Percentiles rank a stretch among this genome's conserved stretches.
Evolutionary conservation across 1,284 basidiomycete species (phyloP).

Genomic region (Chondrostereum purpureum): DNA sequence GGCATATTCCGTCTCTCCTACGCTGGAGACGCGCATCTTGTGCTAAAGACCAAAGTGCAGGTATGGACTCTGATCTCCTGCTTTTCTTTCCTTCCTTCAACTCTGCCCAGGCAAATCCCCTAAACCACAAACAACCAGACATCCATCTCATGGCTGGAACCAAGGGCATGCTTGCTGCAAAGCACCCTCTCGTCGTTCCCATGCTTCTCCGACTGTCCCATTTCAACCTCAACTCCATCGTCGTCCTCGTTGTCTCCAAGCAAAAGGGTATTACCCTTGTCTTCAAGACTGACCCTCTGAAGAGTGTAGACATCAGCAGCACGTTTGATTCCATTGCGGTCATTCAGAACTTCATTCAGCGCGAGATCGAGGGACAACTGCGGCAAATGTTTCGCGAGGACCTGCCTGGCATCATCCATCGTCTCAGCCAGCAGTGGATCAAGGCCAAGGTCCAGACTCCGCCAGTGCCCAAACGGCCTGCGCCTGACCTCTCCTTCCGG

Average conservation of each 20-base stretch:
- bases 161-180: slow-evolving; percentile 84
- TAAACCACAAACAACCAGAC: slow-evolving; percentile 84
- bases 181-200: slow-evolving; percentile 90
- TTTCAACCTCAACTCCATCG: slow-evolving; percentile 91
- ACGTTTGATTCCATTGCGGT: slow-evolving; percentile 98
- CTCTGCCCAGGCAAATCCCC: slow-evolving; percentile 76
- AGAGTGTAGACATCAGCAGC: slow-evolving; percentile 95
- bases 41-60: slow-evolving; percentile 95
- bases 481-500: slow-evolving; percentile 12
- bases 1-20: slow-evolving; percentile 97
- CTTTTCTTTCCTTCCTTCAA: neutral
- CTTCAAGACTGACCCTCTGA: slow-evolving; percentile 98
- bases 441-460: slow-evolving; percentile 81
- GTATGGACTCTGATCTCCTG: slow-evolving; percentile 33
- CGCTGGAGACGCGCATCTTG: slow-evolving; percentile 92
- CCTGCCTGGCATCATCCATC: slow-evolving; percentile 94
- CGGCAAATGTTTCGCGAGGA: slow-evolving; percentile 98
- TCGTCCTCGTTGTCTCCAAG: slow-evolving; percentile 95
- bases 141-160: slow-evolving; percentile 72
- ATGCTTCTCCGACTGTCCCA: slow-evolving; percentile 97
- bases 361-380: slow-evolving; percentile 95
- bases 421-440: slow-evolving; percentile 92
- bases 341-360: slow-evolving; percentile 94
- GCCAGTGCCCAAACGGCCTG: slow-evolving; percentile 50
- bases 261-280: slow-evolving; percentile 98